A percentile compares a stretch with the other conserved stretches of the same genome.
Conservation (phyloP, 768 basidiomycete genomes). For the Candolleomyces eurysporus region DNA sequence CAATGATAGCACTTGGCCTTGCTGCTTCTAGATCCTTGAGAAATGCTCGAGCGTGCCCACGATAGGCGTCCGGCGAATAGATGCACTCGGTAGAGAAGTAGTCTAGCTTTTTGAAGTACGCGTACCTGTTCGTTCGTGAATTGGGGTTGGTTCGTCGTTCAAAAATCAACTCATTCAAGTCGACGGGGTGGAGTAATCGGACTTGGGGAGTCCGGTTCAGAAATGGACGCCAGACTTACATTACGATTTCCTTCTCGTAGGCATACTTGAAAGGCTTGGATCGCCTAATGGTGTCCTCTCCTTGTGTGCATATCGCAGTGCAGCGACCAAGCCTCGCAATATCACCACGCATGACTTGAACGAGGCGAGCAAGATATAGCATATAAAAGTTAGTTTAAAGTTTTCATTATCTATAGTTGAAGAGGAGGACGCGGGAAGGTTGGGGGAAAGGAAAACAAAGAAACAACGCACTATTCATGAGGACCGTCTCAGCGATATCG, state of each 20-base stretch:
- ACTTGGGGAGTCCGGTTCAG: background rate
- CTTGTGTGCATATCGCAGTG: constrained; percentile 92
- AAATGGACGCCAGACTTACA: constrained; percentile 50
- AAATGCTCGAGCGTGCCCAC: constrained; percentile 92
- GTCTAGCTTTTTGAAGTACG: constrained; percentile 98
- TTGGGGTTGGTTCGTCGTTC: background rate
- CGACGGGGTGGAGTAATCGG: background rate
- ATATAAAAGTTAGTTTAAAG: constrained; percentile 3
- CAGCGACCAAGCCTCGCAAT: constrained; percentile 92
- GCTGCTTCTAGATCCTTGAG: constrained; percentile 95
- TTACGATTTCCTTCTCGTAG: constrained; percentile 99
- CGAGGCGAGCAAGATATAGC: background rate
- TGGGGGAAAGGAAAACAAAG: background rate
- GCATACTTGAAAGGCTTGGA: constrained; percentile 99
- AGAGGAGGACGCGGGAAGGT: background rate
- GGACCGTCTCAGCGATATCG: constrained; percentile 96
- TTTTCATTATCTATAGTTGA: background rate
- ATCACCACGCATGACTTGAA: constrained; percentile 93
- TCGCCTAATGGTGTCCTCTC: constrained; percentile 93
- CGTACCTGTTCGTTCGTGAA: constrained; percentile 65
- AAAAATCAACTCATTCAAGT: too few relatives aligned
- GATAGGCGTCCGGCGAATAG: constrained; percentile 97
- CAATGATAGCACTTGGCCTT: constrained; percentile 92
- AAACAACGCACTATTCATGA: constrained; percentile 88
- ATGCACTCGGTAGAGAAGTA: constrained; percentile 99